Conservation (phyloP, 2,329 filamentous ascomycete species). For the Capronia americana region DNA sequence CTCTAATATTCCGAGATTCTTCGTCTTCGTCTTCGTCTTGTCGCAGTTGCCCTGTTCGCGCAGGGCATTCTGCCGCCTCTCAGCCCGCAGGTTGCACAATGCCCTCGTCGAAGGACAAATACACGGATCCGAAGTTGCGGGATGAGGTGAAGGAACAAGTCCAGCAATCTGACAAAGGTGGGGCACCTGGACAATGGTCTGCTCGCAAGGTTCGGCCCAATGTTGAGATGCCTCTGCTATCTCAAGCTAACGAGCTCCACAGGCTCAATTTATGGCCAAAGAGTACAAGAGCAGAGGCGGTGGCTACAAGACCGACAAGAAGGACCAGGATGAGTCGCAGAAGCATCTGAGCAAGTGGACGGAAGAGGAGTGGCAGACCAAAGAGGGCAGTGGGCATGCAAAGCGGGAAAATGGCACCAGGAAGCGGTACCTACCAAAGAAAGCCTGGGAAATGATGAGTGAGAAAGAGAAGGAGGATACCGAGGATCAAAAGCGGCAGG, state of each 20-base stretch:
- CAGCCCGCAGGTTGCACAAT: neutral
- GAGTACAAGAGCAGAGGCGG: slow-evolving; percentile 58
- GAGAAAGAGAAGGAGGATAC: neutral
- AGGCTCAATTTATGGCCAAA: slow-evolving; percentile 56
- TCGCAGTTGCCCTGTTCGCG: neutral
- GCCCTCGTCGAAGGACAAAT: neutral
- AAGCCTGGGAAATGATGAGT: neutral
- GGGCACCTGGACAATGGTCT: neutral
- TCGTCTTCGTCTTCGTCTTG: neutral
- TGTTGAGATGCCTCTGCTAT: neutral
- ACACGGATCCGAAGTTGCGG: neutral
- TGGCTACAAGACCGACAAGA: slow-evolving; percentile 54
- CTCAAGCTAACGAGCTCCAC: neutral
- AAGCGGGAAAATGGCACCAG: slow-evolving; percentile 51
- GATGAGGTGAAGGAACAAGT: neutral
- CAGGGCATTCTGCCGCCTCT: neutral
- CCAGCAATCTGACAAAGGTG: neutral
- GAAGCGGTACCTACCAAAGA: neutral
- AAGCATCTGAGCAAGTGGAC: slow-evolving; percentile 54
- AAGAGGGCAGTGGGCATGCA: slow-evolving; percentile 54
- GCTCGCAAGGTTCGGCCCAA: neutral
- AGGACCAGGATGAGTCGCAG: slow-evolving; percentile 52
- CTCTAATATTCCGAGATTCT: too few relatives aligned
- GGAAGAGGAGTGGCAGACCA: slow-evolving; percentile 59
- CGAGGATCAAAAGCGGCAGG: slow-evolving; percentile 27